These are phyloP conservation scores for Boletus huronensis DNA, from an alignment of 768 basidiomycete genomes.

Conservation along the genomic window DNA sequence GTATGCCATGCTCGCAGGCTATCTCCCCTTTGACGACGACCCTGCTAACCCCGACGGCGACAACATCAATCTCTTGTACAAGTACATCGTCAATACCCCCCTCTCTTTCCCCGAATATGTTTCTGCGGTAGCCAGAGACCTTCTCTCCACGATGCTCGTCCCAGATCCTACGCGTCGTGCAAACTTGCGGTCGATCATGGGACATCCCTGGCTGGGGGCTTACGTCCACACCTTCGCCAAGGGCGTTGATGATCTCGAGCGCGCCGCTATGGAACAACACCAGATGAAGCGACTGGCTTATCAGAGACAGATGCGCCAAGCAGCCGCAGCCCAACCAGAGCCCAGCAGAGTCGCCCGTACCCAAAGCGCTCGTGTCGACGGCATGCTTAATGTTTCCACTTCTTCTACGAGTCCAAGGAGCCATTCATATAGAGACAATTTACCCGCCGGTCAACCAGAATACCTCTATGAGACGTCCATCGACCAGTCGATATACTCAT, in stretches of 20 bases:
- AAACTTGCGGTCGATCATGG: constrained; percentile 75
- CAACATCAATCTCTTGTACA: constrained; percentile 98
- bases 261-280: constrained; percentile 78
- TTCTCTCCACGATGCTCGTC: constrained; percentile 90
- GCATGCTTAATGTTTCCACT: constrained; percentile 32
- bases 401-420: constrained; percentile 38
- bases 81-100: constrained; percentile 96
- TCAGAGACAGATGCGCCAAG: constrained; percentile 72
- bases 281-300: constrained; percentile 78
- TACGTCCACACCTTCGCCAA: constrained; percentile 52
- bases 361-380: constrained; percentile 56
- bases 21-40: constrained; percentile 99
- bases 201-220: constrained; percentile 78
- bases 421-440: constrained; percentile 49
- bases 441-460: constrained; percentile 49
- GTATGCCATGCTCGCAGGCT: constrained; percentile 95
- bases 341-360: constrained; percentile 39
- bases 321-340: constrained; percentile 34
- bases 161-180: constrained; percentile 84
- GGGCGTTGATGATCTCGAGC: constrained; percentile 75
- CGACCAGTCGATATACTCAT: constrained; percentile 49
- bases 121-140: constrained; percentile 74
- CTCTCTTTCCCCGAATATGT: constrained; percentile 97
- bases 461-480: constrained; percentile 71
- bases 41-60: constrained; percentile 98